A percentile compares a stretch with the other conserved stretches of the same genome.
Evolutionary conservation across 345 rosid species (phyloP).

Genomic region (Litchi chinensis): DNA sequence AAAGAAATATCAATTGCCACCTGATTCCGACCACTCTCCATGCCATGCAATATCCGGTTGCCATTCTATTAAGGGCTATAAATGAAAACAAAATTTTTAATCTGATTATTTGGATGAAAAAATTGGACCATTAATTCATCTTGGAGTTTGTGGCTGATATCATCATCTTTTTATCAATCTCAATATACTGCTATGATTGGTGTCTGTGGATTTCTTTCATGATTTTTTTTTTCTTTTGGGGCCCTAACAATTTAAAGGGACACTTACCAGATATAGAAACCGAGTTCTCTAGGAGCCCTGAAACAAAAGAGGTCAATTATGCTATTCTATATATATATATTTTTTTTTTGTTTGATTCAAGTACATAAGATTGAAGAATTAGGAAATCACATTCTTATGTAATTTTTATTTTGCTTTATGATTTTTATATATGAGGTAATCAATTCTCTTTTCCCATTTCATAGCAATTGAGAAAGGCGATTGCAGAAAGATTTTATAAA

Average conservation of each 20-base stretch:
- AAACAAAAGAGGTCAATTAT: not conserved
- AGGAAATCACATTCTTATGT: not conserved
- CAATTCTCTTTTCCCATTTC: not conserved
- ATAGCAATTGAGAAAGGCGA: constrained; percentile 47
- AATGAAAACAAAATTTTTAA: not conserved
- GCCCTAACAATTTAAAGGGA: constrained; percentile 7
- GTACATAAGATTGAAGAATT: too few species aligned
- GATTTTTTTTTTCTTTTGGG: not conserved
- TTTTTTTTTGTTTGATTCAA: not conserved
- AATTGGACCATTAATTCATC: not conserved
- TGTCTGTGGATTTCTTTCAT: not conserved
- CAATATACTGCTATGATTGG: not conserved
- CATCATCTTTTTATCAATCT: not conserved
- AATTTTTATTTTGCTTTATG: not conserved
- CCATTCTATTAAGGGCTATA: not conserved
- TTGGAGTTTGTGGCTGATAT: not conserved
- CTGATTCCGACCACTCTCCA: not conserved
- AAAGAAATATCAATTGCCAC: not conserved
- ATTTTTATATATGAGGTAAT: not conserved
- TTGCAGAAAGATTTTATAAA: constrained; percentile 37
- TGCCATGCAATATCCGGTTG: not conserved
- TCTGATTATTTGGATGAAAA: not conserved
- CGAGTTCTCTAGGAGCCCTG: not conserved
- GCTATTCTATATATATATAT: not conserved
- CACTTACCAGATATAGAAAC: not conserved